Base-by-base conservation (phyloP, 2,329 filamentous ascomycete genomes). In the Penicillium paneum region DNA sequence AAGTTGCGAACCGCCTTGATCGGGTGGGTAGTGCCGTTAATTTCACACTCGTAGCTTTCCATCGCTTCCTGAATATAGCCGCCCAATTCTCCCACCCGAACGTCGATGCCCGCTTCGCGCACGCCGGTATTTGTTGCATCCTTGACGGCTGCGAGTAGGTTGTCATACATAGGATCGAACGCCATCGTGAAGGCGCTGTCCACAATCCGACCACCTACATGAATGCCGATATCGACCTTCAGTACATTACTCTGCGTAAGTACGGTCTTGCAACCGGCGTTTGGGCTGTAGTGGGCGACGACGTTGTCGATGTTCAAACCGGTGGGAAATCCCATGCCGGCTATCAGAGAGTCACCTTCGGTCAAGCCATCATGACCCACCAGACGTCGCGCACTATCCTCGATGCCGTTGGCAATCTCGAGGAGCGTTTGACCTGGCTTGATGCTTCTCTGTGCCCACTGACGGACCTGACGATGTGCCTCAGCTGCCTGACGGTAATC, bases 151-250 rank as follows among this genome's bases (percentile, higher is more conserved):
- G 81, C 79, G 29, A 93, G 81, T 28, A 93, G 78, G 66, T 87
- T 87, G 71, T 92, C 87, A 71, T 90, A 92, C 59, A 81, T 82
- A 19, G 82, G 83, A 65, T 91, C 86, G 67, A 90, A 92, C 0
- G 88, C 80, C 73, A 92, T 79, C 8, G 89, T 92, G 68, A 91
- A 93, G 6, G 89, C 89, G 60, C 85, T 89, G 76, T 92, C 89
- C 53, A 92, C 88, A 67, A 92, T 92, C 61, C 85, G 81, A 4
- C 89, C 89, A 66, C 88, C 89, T 65, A 92, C 81, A 70, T 92
- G 89, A 26, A 92, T 89, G 45, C 89, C 89, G 65, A 91, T 89
- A 66, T 92, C 89, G 8, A 92, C 85, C 73, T 91, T 92, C 81
- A 92, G 82, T 35, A 95, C 89, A 68, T 95, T 89, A 58, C 84